Base-by-base conservation (phyloP, 2,329 filamentous ascomycete species). In the Fusarium sambucinum region DNA sequence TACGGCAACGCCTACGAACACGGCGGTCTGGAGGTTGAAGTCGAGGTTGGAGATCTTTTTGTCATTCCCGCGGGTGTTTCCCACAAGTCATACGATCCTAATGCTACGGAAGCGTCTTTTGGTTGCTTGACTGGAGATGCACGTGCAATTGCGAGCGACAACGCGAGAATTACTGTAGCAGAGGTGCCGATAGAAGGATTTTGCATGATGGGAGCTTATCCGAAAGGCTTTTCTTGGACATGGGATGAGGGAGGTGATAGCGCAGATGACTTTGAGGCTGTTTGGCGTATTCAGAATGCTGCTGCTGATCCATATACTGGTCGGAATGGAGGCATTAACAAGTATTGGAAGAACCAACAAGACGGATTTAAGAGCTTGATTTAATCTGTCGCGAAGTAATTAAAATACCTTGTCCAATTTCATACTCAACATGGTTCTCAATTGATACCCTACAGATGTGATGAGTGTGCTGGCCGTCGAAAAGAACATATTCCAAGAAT, bases 151-250 rank as follows among this genome's bases (percentile, higher is more conserved):
- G 42, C 17, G 3, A 40, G 50, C 3, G 59, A 57, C 1, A 35
- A 46, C 6, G 45, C 55, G 5, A 45, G 58, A 6, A 35, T 63
- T 12, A 32, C 32, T 4, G 58, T 63, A 9, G 21, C 59, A 1
- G 19, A 63, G 2, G 25, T 63, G 2, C 59, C 59, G 1, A 16
- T 63, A 13, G 58, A 57, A 2, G 59, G 59, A 0, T 63, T 63
- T 16, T 63, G 59, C 3, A 63, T 63, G 59, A 63, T 63, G 59
- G 59, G 59, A 0, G 59, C 59, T 29, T 63, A 63, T 8, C 59
- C 59, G 0, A 29, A 19, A 1, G 59, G 58, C 0, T 63, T 63
- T 3, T 63, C 59, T 1, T 63, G 59, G 59, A 63, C 59, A 1
- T 63, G 59, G 59, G 58, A 63, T 23, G 59, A 63, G 9, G 59